Base-by-base conservation (phyloP, 371 early-diverging fungal species). In the Umbelopsis sp. region DNA sequence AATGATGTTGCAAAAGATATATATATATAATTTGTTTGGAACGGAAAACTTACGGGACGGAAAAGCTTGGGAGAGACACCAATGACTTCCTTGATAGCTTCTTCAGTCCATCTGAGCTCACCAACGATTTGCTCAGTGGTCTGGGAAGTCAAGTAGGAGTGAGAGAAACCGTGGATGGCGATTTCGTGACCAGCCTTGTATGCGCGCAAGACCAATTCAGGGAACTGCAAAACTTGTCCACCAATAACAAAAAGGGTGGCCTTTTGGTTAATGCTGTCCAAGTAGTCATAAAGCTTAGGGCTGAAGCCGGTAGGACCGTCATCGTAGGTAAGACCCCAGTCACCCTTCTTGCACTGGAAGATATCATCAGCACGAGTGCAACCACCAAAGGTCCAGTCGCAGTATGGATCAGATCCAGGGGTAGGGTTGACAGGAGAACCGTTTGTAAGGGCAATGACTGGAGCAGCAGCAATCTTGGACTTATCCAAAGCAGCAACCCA, bases 31-130 rank as follows among this genome's bases (percentile, higher is more conserved):
- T 22, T 22, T 22, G 0, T 22, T 22, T 22, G 22, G 22, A 22
- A 22, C 22, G 0, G 22, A 22, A 22, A 41, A 62, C 69, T 69
- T 82, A 82, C 80, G 69, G 81, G 83, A 71, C 83, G 77, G 67
- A 81, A 81, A 24, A 78, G 75, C 50, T 74, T 73, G 67, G 81
- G 83, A 48, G 81, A 78, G 6, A 74, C 74, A 63, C 91, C 91
- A 51, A 83, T 89, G 48, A 87, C 82, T 32, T 84, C 85, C 71
- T 88, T 73, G 74, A 93, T 89, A 57, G 86, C 86, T 57, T 76
- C 69, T 72, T 86, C 90, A 12, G 85, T 89, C 87, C 87, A 91
- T 72, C 86, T 87, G 46, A 92, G 74, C 74, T 93, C 92, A 63
- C 90, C 90, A 50, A 91, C 83, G 45, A 93, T 81, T 70, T 87